These are phyloP conservation scores for Lotus japonicus DNA, from an alignment of 306 rosid genomes.

Conservation along the genomic window DNA sequence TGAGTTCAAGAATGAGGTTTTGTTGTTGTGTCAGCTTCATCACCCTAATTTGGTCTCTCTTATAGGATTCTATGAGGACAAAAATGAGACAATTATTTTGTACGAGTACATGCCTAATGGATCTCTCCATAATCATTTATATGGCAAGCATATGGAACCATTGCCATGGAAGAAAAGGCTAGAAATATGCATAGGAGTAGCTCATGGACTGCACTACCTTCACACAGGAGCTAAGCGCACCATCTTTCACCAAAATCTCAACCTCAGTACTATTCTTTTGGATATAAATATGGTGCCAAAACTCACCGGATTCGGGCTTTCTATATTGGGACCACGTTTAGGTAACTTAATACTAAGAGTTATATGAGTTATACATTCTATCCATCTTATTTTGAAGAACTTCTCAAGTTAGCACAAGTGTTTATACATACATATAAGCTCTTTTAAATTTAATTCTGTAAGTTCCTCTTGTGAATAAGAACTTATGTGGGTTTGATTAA, in stretches of 20 bases:
- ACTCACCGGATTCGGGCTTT: background rate
- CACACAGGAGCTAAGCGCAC: conserved; percentile 16
- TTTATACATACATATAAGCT: too few species aligned
- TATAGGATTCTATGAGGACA: background rate
- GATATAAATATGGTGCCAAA: background rate
- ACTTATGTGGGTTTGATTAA: too few species aligned
- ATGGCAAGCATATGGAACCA: background rate
- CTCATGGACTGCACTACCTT: conserved; percentile 21
- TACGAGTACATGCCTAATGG: background rate
- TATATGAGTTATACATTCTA: too few species aligned
- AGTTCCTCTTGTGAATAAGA: too few species aligned
- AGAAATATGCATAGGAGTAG: conserved; percentile 6
- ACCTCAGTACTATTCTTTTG: background rate
- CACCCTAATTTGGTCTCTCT: background rate
- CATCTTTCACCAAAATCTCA: background rate
- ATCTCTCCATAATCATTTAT: background rate
- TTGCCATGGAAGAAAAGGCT: conserved; percentile 17
- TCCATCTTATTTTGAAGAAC: too few species aligned
- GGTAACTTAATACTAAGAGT: too few species aligned
- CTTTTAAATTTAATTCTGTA: too few species aligned
- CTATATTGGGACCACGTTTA: background rate
- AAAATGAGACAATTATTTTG: background rate
- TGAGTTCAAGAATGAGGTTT: background rate
- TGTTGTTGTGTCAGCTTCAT: background rate
- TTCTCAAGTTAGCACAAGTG: too few species aligned